These are phyloP conservation scores for Penicillium sp. DNA, from an alignment of 2,329 filamentous ascomycete species.

Conservation along the genomic window DNA sequence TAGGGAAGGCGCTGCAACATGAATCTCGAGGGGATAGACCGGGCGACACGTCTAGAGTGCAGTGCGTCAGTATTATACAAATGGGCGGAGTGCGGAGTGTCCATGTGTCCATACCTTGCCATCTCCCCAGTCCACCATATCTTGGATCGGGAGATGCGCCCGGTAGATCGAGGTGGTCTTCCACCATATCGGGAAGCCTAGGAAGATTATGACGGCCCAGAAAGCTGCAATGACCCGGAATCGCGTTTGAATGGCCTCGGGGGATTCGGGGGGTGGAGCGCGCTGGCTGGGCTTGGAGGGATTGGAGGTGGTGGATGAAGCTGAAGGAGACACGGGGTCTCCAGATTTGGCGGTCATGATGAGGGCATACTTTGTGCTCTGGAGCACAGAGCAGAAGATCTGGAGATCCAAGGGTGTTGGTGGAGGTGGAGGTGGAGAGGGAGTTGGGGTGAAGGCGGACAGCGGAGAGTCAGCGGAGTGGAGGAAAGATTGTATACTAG, in stretches of 20 bases:
- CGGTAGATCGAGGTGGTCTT: conserved; percentile 91
- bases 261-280: conserved; percentile 76
- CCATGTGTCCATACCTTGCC: conserved; percentile 66
- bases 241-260: conserved; percentile 70
- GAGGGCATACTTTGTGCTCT: conserved; percentile 37
- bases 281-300: conserved; percentile 33
- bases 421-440: conserved; percentile 21
- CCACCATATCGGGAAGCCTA: conserved; percentile 96
- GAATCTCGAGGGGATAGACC: conserved; percentile 83
- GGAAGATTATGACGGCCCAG: conserved; percentile 80
- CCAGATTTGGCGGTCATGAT: conserved; percentile 40
- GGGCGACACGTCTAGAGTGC: conserved; percentile 75
- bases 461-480: no score
- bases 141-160: conserved; percentile 77
- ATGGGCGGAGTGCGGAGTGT: no score
- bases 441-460: conserved; percentile 17
- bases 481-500: no score
- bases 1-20: conserved; percentile 71
- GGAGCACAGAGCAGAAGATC: conserved; percentile 5
- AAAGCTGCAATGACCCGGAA: conserved; percentile 81
- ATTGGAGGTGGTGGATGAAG: conserved; percentile 17
- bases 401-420: conserved; percentile 13
- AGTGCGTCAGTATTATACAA: conserved; percentile 16
- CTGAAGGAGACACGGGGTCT: conserved; percentile 35
- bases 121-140: conserved; percentile 91